Conservation (phyloP, 352 stramenopile genomes). For the Phytopythium vexans region DNA sequence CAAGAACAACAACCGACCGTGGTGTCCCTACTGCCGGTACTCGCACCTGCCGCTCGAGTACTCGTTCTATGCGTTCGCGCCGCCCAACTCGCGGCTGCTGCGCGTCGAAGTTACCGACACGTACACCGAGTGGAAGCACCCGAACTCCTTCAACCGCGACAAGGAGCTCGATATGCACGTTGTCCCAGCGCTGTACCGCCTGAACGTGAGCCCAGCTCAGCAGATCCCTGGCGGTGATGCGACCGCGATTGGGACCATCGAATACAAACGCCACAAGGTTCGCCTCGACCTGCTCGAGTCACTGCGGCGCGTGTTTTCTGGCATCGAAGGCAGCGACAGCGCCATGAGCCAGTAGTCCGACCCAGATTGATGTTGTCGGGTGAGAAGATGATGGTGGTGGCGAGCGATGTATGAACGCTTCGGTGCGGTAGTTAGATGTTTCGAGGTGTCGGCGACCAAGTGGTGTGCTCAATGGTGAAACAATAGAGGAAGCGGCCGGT, state of each 20-base stretch:
- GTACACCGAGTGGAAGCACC: conserved; percentile 62
- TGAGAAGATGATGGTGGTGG: no score
- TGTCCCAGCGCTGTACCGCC: conserved; percentile 52
- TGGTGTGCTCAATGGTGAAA: no score
- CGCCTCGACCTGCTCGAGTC: conserved; percentile 47
- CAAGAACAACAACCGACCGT: conserved; percentile 63
- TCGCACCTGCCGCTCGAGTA: conserved; percentile 72
- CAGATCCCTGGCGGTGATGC: conserved; percentile 7
- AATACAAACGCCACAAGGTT: conserved; percentile 42
- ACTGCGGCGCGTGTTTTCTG: conserved; percentile 34
- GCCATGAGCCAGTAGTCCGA: no score
- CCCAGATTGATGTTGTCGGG: no score
- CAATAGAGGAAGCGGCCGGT: no score
- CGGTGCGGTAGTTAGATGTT: no score
- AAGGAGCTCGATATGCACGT: conserved; percentile 42
- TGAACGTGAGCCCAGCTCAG: conserved; percentile 4
- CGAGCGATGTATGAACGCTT: no score
- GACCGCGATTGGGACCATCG: conserved; percentile 20
- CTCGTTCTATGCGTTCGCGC: conserved; percentile 67
- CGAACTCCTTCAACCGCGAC: conserved; percentile 57
- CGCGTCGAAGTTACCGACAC: conserved; percentile 60
- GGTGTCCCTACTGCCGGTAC: conserved; percentile 81
- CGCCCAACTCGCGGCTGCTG: conserved; percentile 46
- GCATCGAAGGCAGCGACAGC: no score
- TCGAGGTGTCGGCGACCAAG: no score